These are phyloP conservation scores for Sarcodon sp. DNA, from an alignment of 768 basidiomycete species.

Conservation along the genomic window DNA sequence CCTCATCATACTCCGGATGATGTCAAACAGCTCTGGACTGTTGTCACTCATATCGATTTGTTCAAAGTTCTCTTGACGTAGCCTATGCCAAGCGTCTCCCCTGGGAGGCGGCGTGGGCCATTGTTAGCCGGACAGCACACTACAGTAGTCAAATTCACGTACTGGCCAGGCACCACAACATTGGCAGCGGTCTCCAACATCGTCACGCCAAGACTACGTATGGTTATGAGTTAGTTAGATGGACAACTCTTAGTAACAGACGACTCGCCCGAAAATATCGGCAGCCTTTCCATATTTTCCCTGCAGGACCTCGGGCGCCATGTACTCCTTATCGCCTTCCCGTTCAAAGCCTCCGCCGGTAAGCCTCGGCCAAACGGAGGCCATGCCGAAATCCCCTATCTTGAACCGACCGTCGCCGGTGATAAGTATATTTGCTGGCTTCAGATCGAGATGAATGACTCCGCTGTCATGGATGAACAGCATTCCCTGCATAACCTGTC, in stretches of 20 bases:
- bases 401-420: conserved; percentile 80
- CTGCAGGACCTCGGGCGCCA: conserved; percentile 91
- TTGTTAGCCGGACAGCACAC: conserved; percentile 4
- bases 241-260: neutral
- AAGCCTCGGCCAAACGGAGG: conserved; percentile 77
- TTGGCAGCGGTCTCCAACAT: conserved; percentile 93
- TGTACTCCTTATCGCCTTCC: conserved; percentile 94
- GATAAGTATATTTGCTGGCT: conserved; percentile 94
- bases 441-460: conserved; percentile 91
- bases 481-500: conserved; percentile 41
- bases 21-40: conserved; percentile 49
- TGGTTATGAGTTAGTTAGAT: conserved; percentile 6
- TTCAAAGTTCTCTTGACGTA: conserved; percentile 84
- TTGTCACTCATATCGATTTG: conserved; percentile 56
- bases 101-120: conserved; percentile 25
- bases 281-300: conserved; percentile 88
- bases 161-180: conserved; percentile 95
- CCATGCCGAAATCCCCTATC: conserved; percentile 98
- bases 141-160: conserved; percentile 23
- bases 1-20: conserved; percentile 72
- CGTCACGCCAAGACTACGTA: conserved; percentile 80
- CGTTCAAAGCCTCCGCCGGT: conserved; percentile 59
- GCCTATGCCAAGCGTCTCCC: conserved; percentile 88
- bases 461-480: conserved; percentile 80
- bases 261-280: conserved; percentile 81